A percentile compares a stretch with the other conserved stretches of the same genome.
phyloP scores from a whole-genome alignment of 2,329 filamentous ascomycete species.

The Arthrobotrys megalospora region DNA sequence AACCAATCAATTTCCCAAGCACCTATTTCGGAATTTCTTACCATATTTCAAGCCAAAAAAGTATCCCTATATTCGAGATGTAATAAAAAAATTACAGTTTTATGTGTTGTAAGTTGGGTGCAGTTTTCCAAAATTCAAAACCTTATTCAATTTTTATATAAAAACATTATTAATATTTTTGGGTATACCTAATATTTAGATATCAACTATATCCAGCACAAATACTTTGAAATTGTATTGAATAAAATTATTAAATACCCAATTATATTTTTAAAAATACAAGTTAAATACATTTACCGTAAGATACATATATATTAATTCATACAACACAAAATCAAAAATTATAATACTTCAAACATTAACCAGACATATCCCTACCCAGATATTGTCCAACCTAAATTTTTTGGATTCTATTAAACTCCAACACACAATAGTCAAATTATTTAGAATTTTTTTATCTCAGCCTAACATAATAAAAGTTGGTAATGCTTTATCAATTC shows the following conservation, averaged over 20 bases:
- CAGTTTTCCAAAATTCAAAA: not conserved
- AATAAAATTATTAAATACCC: not conserved
- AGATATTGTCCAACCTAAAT: not conserved
- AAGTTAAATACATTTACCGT: not conserved
- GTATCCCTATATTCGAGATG: not conserved
- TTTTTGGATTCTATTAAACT: not conserved
- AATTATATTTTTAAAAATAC: not conserved
- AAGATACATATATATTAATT: too few species aligned
- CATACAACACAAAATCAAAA: too few species aligned
- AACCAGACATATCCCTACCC: too few species aligned
- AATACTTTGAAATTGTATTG: not conserved
- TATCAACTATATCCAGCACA: not conserved
- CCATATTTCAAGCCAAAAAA: not conserved
- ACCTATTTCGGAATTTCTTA: not conserved
- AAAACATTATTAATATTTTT: not conserved
- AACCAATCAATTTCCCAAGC: not conserved
- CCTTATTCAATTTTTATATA: not conserved
- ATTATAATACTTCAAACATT: too few species aligned
- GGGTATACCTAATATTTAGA: not conserved
- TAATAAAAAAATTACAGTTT: not conserved
- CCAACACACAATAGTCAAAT: not conserved
- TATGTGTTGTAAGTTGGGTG: not conserved
- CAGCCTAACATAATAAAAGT: not conserved
- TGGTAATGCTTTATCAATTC: not conserved
- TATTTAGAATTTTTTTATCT: not conserved